A percentile compares a stretch with the other conserved stretches of the same genome.
phyloP scores from a whole-genome alignment of 2,329 filamentous ascomycete genomes.

The Albophoma yamanashiensis region DNA sequence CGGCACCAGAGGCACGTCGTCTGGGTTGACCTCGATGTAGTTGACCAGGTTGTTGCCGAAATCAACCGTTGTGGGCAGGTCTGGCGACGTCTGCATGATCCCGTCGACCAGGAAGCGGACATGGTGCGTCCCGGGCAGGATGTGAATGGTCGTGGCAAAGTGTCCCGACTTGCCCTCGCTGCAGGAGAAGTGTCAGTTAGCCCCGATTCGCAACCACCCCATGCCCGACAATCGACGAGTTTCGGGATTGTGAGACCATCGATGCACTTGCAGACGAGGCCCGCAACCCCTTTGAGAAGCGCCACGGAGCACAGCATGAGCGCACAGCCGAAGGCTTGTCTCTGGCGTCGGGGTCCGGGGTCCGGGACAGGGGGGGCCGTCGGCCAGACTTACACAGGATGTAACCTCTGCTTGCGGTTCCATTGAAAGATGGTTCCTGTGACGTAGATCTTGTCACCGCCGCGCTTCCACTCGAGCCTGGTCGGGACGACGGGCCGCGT shows the following conservation, averaged over 20 bases:
- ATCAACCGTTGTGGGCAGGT: slow-evolving; percentile 88
- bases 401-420: slow-evolving; percentile 86
- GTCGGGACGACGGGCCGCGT: slow-evolving; percentile 73
- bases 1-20: slow-evolving; percentile 44
- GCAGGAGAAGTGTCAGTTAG: slow-evolving; percentile 8
- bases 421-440: slow-evolving; percentile 96
- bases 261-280: background rate
- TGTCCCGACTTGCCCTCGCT: slow-evolving; percentile 49
- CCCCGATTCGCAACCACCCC: background rate
- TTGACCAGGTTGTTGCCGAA: slow-evolving; percentile 98
- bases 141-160: slow-evolving; percentile 67
- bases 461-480: slow-evolving; percentile 71
- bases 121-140: slow-evolving; percentile 91
- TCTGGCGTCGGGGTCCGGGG: background rate
- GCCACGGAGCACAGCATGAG: slow-evolving; percentile 1
- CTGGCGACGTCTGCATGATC: slow-evolving; percentile 80
- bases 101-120: slow-evolving; percentile 93
- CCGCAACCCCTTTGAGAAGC: background rate
- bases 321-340: background rate
- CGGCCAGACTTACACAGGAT: slow-evolving; percentile 64
- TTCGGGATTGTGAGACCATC: background rate
- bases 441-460: slow-evolving; percentile 86
- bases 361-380: background rate
- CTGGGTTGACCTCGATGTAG: slow-evolving; percentile 85
- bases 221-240: background rate